Conservation (phyloP, 2,329 filamentous ascomycete species). For the Alternaria triticina region DNA sequence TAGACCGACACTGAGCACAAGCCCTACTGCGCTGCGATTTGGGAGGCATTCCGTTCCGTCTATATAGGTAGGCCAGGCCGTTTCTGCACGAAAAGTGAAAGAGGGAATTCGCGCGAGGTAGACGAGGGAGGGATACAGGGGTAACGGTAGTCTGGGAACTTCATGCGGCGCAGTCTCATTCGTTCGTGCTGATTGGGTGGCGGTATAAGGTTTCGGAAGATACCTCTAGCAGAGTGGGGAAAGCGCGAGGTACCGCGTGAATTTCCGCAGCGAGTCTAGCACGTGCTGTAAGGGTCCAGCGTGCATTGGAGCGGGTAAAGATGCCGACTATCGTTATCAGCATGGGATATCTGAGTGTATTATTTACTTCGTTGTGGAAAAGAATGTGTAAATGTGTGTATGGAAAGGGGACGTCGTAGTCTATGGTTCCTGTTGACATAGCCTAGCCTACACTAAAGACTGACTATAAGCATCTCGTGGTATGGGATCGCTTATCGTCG, state of each 20-base stretch:
- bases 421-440: neutral
- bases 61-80: neutral
- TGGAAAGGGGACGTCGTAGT: neutral
- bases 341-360: fast-evolving
- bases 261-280: neutral
- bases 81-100: conserved; percentile 14
- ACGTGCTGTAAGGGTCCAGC: neutral
- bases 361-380: neutral
- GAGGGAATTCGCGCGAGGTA: conserved; percentile 19
- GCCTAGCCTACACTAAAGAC: too few species aligned
- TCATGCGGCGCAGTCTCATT: neutral
- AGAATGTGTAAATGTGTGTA: neutral
- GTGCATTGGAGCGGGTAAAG: neutral
- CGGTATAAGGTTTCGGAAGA: conserved; percentile 34
- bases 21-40: conserved; percentile 43
- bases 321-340: neutral
- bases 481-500: neutral
- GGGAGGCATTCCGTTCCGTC: conserved; percentile 17
- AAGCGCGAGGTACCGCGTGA: neutral
- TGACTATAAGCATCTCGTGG: neutral
- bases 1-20: conserved; percentile 43
- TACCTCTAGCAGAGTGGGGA: neutral
- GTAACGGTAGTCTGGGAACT: neutral
- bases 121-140: neutral
- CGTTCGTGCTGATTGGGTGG: conserved; percentile 47